Conservation (phyloP, 768 basidiomycete genomes). For the Hydnomerulius pinastri region DNA sequence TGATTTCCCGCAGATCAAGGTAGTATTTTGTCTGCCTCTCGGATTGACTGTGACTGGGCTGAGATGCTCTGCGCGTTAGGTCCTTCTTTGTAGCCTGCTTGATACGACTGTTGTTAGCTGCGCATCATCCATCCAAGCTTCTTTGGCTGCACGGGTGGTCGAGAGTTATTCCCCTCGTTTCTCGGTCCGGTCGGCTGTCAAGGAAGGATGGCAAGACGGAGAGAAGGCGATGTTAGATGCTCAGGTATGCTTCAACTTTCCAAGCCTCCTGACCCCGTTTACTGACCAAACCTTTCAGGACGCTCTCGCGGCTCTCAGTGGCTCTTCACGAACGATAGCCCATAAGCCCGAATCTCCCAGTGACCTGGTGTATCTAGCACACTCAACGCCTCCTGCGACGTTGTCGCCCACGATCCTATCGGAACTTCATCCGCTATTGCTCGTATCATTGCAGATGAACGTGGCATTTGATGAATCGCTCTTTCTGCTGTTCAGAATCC, state of each 20-base stretch:
- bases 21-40: not conserved
- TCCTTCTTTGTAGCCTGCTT: constrained; percentile 31
- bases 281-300: constrained; percentile 18
- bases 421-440: constrained; percentile 42
- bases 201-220: constrained; percentile 42
- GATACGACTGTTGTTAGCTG: constrained; percentile 38
- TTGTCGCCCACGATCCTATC: constrained; percentile 14
- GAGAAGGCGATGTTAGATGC: constrained; percentile 37
- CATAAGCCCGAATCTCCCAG: constrained; percentile 27
- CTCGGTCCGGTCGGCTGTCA: constrained; percentile 34
- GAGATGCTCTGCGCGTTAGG: constrained; percentile 29
- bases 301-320: constrained; percentile 38
- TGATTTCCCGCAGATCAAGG: constrained; percentile 20
- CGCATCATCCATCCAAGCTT: constrained; percentile 41
- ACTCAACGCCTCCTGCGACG: constrained; percentile 13
- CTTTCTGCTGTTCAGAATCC: constrained; percentile 48
- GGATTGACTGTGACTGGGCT: not conserved
- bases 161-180: constrained; percentile 47
- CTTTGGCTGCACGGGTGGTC: constrained; percentile 49
- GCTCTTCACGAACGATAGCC: not conserved
- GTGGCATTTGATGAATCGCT: constrained; percentile 59
- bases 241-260: constrained; percentile 37
- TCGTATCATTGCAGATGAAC: constrained; percentile 56
- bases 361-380: constrained; percentile 29
- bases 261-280: too few species aligned